These are phyloP conservation scores for Astragalus glycyphyllos DNA, from an alignment of 306 rosid species.

Conservation along the genomic window DNA sequence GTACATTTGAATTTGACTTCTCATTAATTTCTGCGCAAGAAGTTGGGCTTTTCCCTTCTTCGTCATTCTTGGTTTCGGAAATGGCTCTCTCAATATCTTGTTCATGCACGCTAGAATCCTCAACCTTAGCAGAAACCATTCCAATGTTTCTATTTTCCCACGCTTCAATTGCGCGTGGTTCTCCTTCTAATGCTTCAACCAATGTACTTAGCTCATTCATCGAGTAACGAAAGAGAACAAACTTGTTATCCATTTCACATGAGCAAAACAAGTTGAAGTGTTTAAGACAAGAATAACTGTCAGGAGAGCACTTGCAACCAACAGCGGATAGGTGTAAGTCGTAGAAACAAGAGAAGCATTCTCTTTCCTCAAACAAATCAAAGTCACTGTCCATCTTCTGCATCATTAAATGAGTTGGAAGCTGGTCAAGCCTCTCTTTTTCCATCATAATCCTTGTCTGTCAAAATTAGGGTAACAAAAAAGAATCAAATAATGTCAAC, in stretches of 20 bases:
- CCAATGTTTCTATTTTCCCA: conserved; percentile 52
- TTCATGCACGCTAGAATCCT: conserved; percentile 35
- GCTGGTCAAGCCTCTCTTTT: conserved; percentile 63
- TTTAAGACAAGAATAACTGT: conserved; percentile 70
- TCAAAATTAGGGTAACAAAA: conserved; percentile 27
- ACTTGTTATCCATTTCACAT: conserved; percentile 57
- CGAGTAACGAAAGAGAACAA: conserved; percentile 62
- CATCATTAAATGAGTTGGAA: conserved; percentile 64
- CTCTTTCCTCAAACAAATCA: conserved; percentile 72
- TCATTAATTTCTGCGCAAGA: conserved; percentile 45
- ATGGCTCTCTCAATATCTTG: conserved; percentile 44
- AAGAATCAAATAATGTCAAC: conserved; percentile 33
- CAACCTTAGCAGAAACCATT: conserved; percentile 43
- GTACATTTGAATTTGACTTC: conserved; percentile 53
- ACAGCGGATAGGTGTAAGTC: conserved; percentile 79
- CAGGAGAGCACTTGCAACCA: conserved; percentile 83
- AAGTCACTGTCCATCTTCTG: conserved; percentile 68
- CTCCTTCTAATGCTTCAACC: conserved; percentile 77
- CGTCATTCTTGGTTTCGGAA: conserved; percentile 31
- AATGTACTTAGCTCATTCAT: conserved; percentile 59
- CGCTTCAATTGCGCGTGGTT: conserved; percentile 46
- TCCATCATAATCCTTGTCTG: conserved; percentile 83
- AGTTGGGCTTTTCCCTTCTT: conserved; percentile 47
- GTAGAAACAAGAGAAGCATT: conserved; percentile 80
- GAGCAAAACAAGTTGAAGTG: conserved; percentile 71